Evolutionary conservation across 345 rosid genomes (phyloP), one percentile per base, ranked within the genome.

Genomic region (Acer negundo): DNA sequence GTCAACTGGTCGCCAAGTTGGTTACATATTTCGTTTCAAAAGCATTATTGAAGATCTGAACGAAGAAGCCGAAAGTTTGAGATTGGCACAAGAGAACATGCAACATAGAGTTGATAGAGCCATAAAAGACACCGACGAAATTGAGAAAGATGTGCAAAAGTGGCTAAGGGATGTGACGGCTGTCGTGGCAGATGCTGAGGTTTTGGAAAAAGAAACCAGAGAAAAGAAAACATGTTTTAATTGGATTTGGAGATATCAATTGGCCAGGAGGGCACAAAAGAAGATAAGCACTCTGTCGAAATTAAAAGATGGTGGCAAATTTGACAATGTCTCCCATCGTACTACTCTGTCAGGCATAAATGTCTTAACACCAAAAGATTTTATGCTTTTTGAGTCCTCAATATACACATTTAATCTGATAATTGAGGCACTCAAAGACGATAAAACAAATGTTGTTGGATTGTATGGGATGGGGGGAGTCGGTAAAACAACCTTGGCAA

Each of bases 401-500:
- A 19, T 28, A 6, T 5, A 0, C 4, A 23, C 79, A 20, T 19
- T 64, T 0, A 2, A 56, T 7, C 7, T 1, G 26, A 71, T 70
- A 10, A 42, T 76, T 46, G 22, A 70, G 40, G 76, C 62, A 1
- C 10, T 76, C 7, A 65, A 65, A 20, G 38, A 26, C 2, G 47
- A 67, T 44, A 6, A 75, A 12, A 74, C 46, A 19, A 65, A 70
- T 9, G 31, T 66, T 24, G 63, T 82, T 28, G 74, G 73, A 22
- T 28, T 82, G n/a, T 74, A 70, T 10, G 79, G 74, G 16, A 58
- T 38, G 66, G 71, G 75, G 1, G 80, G 77, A 1, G 69, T 77
- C 1, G 80, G 83, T 62, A 77, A 81, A 24, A 81, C 80, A 3
- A 79, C 85, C 38, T 49, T 79, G 72, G 76, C 76, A 20, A 72